A percentile compares a stretch with the other conserved stretches of the same genome.
Evolutionary conservation across 2,329 filamentous ascomycete species (phyloP).

Genomic region (Fusarium annulatum): DNA sequence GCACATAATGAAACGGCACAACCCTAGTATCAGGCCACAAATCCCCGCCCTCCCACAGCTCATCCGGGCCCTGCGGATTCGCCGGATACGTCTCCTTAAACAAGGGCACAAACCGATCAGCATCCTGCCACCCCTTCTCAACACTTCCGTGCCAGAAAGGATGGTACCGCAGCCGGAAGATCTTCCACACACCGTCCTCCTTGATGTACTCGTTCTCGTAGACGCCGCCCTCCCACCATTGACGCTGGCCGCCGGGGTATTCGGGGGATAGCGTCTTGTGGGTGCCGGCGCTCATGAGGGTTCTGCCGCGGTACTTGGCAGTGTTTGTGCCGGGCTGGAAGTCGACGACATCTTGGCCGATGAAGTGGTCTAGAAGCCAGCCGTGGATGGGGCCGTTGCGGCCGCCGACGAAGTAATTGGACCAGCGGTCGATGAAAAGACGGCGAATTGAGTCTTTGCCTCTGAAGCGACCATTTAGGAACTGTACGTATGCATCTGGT

Average conservation of each 20-base stretch:
- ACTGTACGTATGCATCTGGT: neutral
- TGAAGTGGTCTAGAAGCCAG: neutral
- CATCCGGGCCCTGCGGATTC: neutral
- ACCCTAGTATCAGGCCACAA: neutral
- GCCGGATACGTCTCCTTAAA: neutral
- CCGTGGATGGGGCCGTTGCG: neutral
- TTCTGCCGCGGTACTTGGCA: neutral
- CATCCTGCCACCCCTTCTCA: neutral
- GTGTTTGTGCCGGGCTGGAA: neutral
- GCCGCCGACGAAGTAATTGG: neutral
- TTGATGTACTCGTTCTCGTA: constrained; percentile 1
- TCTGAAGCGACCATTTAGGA: neutral
- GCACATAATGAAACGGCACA: neutral
- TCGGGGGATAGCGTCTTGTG: neutral
- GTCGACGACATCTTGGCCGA: neutral
- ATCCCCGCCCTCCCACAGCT: neutral
- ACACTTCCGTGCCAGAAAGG: neutral
- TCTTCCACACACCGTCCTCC: neutral
- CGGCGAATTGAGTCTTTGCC: neutral
- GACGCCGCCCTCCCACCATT: neutral
- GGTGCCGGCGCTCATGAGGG: neutral
- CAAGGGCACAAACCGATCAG: neutral
- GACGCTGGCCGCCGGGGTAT: neutral
- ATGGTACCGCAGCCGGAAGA: neutral
- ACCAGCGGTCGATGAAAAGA: neutral